phyloP scores from a whole-genome alignment of 1,284 basidiomycete species.

The Trametes polyzona region DNA sequence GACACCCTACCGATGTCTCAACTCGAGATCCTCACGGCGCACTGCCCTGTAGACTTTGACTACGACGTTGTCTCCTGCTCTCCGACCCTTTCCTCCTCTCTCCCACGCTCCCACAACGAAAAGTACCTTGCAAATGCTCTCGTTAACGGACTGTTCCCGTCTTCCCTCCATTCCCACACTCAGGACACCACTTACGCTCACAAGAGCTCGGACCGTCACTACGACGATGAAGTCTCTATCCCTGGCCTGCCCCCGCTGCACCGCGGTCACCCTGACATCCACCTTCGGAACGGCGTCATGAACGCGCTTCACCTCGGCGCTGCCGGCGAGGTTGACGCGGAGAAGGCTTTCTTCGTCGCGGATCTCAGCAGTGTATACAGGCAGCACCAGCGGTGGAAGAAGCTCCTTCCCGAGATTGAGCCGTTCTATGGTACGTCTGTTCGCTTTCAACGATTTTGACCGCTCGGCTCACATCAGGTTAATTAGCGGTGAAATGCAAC shows the following conservation, averaged over 20 bases:
- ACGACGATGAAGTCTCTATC: conserved; percentile 52
- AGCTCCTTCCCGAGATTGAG: conserved; percentile 82
- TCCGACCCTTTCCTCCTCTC: conserved; percentile 36
- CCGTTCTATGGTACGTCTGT: conserved; percentile 84
- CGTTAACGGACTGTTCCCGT: conserved; percentile 39
- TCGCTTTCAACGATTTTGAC: conserved; percentile 23
- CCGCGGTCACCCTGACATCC: conserved; percentile 69
- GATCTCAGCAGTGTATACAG: conserved; percentile 90
- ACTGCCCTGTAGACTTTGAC: conserved; percentile 52
- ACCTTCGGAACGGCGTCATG: conserved; percentile 75
- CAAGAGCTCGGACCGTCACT: conserved; percentile 29
- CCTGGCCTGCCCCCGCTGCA: conserved; percentile 66
- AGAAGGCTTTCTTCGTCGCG: conserved; percentile 95
- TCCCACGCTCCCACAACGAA: conserved; percentile 39
- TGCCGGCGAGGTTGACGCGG: conserved; percentile 69
- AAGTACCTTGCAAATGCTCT: conserved; percentile 39
- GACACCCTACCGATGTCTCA: conserved; percentile 54
- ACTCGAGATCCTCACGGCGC: conserved; percentile 57
- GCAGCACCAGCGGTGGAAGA: conserved; percentile 87
- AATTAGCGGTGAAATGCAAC: conserved; percentile 92
- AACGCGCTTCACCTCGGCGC: conserved; percentile 56
- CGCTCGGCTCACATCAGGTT: conserved; percentile 15
- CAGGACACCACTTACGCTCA: conserved; percentile 26
- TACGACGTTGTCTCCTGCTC: conserved; percentile 36
- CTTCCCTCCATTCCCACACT: conserved; percentile 29